phyloP scores from a whole-genome alignment of 208 protist genomes.

The Phytomonas francai region DNA sequence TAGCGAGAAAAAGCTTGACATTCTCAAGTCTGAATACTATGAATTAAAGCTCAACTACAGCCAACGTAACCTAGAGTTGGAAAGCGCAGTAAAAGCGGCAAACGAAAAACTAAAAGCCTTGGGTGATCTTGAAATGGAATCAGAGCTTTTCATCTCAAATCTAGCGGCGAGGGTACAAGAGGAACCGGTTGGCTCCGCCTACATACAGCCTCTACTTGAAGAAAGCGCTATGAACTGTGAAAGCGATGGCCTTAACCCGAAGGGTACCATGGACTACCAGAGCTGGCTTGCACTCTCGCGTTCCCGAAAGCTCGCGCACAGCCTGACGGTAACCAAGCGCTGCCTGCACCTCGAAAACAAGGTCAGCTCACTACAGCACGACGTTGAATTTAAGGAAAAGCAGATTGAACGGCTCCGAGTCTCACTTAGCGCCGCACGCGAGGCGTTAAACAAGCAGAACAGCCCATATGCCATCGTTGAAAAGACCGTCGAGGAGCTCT shows the following conservation, averaged over 20 bases:
- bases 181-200: neutral
- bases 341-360: constrained; percentile 86
- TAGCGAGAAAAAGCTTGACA: constrained; percentile 84
- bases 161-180: constrained; percentile 16
- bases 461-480: constrained; percentile 80
- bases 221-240: neutral
- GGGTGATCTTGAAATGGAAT: constrained; percentile 78
- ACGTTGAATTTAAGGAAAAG: constrained; percentile 56
- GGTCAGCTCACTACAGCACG: constrained; percentile 40
- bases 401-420: constrained; percentile 67
- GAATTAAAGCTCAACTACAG: constrained; percentile 72
- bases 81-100: constrained; percentile 47
- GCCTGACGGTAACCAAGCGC: constrained; percentile 74
- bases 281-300: constrained; percentile 59
- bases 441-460: constrained; percentile 81
- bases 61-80: constrained; percentile 72
- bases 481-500: constrained; percentile 52
- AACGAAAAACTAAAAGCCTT: constrained; percentile 82
- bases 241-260: neutral
- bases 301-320: constrained; percentile 73
- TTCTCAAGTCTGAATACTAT: constrained; percentile 87
- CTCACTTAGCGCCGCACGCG: constrained; percentile 58
- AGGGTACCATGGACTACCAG: constrained; percentile 24
- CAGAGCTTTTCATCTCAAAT: constrained; percentile 80
- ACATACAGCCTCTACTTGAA: too few relatives aligned